phyloP scores from a whole-genome alignment of 2,329 filamentous ascomycete species.

The Lomentospora prolificans region DNA sequence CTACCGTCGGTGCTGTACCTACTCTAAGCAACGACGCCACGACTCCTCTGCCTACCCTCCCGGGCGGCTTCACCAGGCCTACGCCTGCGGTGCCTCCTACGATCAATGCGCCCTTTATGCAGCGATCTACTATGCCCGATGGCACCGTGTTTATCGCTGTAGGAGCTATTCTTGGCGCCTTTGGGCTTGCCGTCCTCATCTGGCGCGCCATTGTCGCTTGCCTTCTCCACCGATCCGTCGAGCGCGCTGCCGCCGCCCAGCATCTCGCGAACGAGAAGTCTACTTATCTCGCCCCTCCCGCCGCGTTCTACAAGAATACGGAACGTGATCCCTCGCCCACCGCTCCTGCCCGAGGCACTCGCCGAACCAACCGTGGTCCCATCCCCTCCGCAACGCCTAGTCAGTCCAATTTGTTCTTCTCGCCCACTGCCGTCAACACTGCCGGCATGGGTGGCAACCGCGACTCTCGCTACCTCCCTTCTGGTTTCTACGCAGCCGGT shows the following conservation, averaged over 20 bases:
- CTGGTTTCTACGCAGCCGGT: slow-evolving; percentile 80
- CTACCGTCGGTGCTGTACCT: slow-evolving; percentile 14
- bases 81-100: slow-evolving; percentile 73
- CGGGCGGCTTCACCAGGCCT: slow-evolving; percentile 48
- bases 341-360: slow-evolving; percentile 36
- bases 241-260: slow-evolving; percentile 70
- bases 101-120: slow-evolving; percentile 81
- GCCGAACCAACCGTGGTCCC: slow-evolving; percentile 42
- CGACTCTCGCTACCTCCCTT: slow-evolving; percentile 72
- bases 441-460: slow-evolving; percentile 55
- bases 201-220: slow-evolving; percentile 87
- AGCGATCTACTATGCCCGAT: slow-evolving; percentile 72
- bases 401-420: slow-evolving; percentile 79
- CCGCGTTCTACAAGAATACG: slow-evolving; percentile 56
- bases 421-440: slow-evolving; percentile 69
- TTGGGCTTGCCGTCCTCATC: slow-evolving; percentile 69
- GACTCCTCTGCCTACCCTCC: not conserved
- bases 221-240: slow-evolving; percentile 84
- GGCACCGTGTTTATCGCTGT: slow-evolving; percentile 96
- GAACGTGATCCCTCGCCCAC: slow-evolving; percentile 46
- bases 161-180: slow-evolving; percentile 74
- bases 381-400: slow-evolving; percentile 48
- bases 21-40: slow-evolving; percentile 12
- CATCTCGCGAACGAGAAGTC: slow-evolving; percentile 61
- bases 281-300: slow-evolving; percentile 46